Evolutionary conservation across 345 rosid genomes (phyloP), one percentile per base, ranked within the genome.

Genomic region (Gossypium rotundifolium): DNA sequence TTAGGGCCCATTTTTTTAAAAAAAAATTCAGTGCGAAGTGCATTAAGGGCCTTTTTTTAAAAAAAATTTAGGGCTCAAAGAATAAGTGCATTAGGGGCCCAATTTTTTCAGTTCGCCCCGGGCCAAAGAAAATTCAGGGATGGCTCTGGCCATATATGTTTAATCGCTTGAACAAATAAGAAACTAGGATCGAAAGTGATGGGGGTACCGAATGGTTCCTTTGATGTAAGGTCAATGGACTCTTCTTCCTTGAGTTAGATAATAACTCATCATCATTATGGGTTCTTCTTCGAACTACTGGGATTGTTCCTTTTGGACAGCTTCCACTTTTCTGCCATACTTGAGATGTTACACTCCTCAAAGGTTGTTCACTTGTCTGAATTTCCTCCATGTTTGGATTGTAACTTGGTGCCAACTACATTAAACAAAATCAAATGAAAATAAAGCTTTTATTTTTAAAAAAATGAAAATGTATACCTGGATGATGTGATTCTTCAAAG

Each of bases 251-350:
- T 64, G 68, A 11, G 12, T 64, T 64, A 2, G 25, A 17, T 25
- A 58, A 42, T 55, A 22, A 13, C 9, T 58, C 33, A 2, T 20
- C 42, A 1, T 20, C 42, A 23, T 72, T 71, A 23, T 7, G 68
- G 62, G 1, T 12, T 79, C 87, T 80, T 74, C 85, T 75, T 33
- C 40, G 40, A 33, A 33, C 40, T 13, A 88, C 27, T 0, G 89
- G 91, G 29, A 88, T 75, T 0, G 89, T 84, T 71, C 86, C 89
- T 46, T 79, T 40, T 1, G 87, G 89, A 72, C 89, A 88, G 69
- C 79, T 81, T 55, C 88, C 89, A 18, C 40, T 83, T 78, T 72
- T 86, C 74, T 61, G 77, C 91, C 91, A 85, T 11, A 75, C 7
- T 61, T 83, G 92, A 23, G 85, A 76, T 62, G 78, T 51, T 58